These are phyloP conservation scores for Lanmaoa rubissima DNA, from an alignment of 768 basidiomycete genomes.

Conservation along the genomic window DNA sequence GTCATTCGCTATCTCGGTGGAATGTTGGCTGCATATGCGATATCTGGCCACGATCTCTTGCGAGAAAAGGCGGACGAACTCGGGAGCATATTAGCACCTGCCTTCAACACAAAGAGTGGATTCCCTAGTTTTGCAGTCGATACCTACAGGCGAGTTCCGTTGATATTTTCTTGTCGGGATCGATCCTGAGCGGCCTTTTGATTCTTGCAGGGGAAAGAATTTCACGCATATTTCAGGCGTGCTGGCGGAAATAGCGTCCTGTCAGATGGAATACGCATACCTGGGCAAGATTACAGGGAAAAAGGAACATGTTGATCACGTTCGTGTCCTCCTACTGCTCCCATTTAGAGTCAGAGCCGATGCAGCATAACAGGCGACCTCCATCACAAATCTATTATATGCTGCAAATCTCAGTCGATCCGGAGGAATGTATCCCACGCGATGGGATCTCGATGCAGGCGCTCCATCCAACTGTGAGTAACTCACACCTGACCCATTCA, in stretches of 20 bases:
- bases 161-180: not conserved
- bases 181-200: not conserved
- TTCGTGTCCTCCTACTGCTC: slow-evolving; percentile 29
- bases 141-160: slow-evolving; percentile 47
- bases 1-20: slow-evolving; percentile 90
- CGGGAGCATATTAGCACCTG: slow-evolving; percentile 61
- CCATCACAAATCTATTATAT: slow-evolving; percentile 47
- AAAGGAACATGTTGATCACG: slow-evolving; percentile 56
- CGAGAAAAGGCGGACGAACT: slow-evolving; percentile 76
- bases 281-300: slow-evolving; percentile 77
- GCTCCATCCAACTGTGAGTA: slow-evolving; percentile 46
- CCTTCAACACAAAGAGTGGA: slow-evolving; percentile 67
- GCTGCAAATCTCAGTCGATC: slow-evolving; percentile 43
- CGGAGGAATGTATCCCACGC: slow-evolving; percentile 62
- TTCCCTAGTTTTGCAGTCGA: slow-evolving; percentile 72
- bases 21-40: slow-evolving; percentile 75
- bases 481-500: not conserved
- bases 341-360: not conserved
- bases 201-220: not conserved
- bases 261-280: slow-evolving; percentile 84
- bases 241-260: slow-evolving; percentile 75
- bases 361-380: slow-evolving; percentile 40
- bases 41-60: slow-evolving; percentile 62
- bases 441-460: slow-evolving; percentile 51
- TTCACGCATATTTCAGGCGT: slow-evolving; percentile 30